phyloP scores from a whole-genome alignment of 768 basidiomycete species.

The Lactarius akahatsu region DNA sequence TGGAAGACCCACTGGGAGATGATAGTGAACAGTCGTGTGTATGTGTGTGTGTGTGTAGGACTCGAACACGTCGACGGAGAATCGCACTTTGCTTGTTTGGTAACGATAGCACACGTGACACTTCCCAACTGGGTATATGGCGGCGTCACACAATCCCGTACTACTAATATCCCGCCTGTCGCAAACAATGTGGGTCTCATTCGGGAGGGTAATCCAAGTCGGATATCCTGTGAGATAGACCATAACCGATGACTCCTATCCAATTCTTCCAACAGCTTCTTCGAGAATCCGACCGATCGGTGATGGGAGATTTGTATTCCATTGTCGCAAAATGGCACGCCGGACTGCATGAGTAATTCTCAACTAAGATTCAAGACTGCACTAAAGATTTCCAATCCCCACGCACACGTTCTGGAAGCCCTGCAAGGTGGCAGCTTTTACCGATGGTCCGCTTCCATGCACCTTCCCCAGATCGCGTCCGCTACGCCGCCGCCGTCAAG shows the following conservation, averaged over 20 bases:
- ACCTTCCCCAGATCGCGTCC: slow-evolving; percentile 1
- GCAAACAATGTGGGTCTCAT: neutral
- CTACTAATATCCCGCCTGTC: neutral
- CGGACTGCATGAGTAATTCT: neutral
- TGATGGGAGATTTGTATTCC: slow-evolving; percentile 18
- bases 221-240: slow-evolving; percentile 8
- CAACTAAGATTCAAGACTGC: neutral
- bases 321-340: neutral
- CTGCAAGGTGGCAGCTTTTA: neutral
- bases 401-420: slow-evolving; percentile 10
- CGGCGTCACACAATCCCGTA: slow-evolving; percentile 7
- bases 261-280: slow-evolving; percentile 7
- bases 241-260: slow-evolving; percentile 18
- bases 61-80: neutral
- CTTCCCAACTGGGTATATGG: slow-evolving; percentile 5
- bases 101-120: slow-evolving; percentile 18
- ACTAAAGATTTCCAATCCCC: neutral
- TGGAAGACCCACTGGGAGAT: slow-evolving; percentile 23
- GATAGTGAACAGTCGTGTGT: slow-evolving; percentile 9
- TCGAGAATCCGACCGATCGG: slow-evolving; percentile 25
- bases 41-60: neutral
- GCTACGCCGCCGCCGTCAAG: neutral
- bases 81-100: neutral
- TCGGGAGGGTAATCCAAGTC: neutral
- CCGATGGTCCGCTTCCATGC: neutral